These are phyloP conservation scores for Verticillium longisporum DNA, from an alignment of 2,329 filamentous ascomycete genomes.

Conservation along the genomic window DNA sequence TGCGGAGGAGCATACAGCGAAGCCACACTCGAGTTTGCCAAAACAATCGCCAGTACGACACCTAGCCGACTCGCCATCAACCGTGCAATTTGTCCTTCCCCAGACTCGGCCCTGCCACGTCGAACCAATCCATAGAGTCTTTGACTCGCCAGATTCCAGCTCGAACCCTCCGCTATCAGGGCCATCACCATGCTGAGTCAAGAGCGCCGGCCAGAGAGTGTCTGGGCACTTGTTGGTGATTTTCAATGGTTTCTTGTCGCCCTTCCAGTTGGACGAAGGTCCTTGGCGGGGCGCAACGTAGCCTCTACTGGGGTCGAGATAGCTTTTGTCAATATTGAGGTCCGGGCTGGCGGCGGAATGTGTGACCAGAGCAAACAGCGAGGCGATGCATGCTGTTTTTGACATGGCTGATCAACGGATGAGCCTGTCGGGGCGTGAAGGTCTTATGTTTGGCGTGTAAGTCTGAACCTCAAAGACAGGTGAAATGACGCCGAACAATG, in stretches of 20 bases:
- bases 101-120: slow-evolving; percentile 79
- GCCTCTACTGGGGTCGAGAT: slow-evolving; percentile 17
- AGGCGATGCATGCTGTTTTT: not conserved
- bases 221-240: slow-evolving; percentile 67
- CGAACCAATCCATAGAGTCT: slow-evolving; percentile 56
- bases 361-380: not conserved
- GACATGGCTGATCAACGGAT: not conserved
- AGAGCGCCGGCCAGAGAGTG: slow-evolving; percentile 69
- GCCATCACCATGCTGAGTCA: slow-evolving; percentile 64
- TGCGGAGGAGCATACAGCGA: slow-evolving; percentile 46
- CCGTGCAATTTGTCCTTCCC: slow-evolving; percentile 79
- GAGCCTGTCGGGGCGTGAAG: not conserved
- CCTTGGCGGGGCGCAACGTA: slow-evolving; percentile 18
- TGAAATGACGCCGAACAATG: not conserved
- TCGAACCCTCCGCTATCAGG: slow-evolving; percentile 64
- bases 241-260: slow-evolving; percentile 47
- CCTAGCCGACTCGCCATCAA: slow-evolving; percentile 58
- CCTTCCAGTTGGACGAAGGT: slow-evolving; percentile 23
- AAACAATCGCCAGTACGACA: slow-evolving; percentile 75
- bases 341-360: not conserved
- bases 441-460: not conserved
- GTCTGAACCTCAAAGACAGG: not conserved
- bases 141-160: slow-evolving; percentile 50
- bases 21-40: slow-evolving; percentile 60
- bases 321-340: slow-evolving; percentile 11